Evolutionary conservation across 768 basidiomycete species (phyloP).

Genomic region (Cystofilobasidium macerans): DNA sequence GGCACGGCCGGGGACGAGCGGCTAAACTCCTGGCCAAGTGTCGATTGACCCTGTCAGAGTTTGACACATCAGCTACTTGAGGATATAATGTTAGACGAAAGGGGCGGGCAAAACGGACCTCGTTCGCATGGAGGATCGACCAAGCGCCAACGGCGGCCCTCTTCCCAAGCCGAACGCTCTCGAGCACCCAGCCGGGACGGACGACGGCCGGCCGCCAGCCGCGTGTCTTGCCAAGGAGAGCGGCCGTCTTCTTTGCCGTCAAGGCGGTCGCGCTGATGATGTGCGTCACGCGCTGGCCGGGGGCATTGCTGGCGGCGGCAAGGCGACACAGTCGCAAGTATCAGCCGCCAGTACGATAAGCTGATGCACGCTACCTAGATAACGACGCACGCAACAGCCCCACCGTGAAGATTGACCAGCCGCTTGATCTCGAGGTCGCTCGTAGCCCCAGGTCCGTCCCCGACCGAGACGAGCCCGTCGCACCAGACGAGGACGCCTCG

Average conservation of each 20-base stretch:
- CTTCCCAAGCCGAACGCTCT: neutral
- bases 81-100: neutral
- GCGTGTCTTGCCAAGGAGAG: neutral
- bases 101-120: neutral
- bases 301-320: neutral
- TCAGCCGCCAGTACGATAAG: neutral
- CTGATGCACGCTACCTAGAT: neutral
- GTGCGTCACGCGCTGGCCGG: constrained; percentile 6
- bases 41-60: neutral
- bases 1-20: too few species aligned
- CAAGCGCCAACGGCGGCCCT: neutral
- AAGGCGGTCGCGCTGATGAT: constrained; percentile 11
- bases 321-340: too few species aligned
- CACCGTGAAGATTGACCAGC: constrained; percentile 5
- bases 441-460: neutral
- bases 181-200: constrained; percentile 10
- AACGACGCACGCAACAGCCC: constrained; percentile 2
- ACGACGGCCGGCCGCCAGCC: constrained; percentile 16
- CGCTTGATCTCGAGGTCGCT: constrained; percentile 11
- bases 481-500: constrained; percentile 9
- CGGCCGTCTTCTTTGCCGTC: constrained; percentile 12
- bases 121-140: neutral
- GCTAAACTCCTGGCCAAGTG: too few species aligned
- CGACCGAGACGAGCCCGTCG: constrained; percentile 12
- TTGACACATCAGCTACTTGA: neutral